Percentiles rank a stretch among this genome's conserved stretches.
Evolutionary conservation across 2,329 filamentous ascomycete genomes (phyloP).

Genomic region (Lasiodiplodia sp.): DNA sequence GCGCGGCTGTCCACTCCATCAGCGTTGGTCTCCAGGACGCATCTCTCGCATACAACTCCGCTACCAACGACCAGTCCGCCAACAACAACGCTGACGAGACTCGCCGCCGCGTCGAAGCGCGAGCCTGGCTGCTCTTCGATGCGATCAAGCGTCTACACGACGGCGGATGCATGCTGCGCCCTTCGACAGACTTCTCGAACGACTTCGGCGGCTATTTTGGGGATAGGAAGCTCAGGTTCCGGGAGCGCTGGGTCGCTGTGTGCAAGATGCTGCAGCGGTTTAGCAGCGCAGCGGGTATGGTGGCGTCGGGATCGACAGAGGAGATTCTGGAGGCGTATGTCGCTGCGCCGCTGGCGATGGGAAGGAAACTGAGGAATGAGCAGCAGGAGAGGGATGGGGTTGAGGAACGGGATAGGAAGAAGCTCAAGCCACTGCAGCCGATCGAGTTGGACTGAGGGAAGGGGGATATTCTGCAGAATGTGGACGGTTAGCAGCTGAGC

Average conservation of each 20-base stretch:
- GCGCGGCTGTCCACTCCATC: not conserved
- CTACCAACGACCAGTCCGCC: too few species aligned
- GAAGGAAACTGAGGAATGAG: too few species aligned
- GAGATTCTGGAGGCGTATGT: not conserved
- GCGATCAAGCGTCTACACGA: not conserved
- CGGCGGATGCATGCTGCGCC: not conserved
- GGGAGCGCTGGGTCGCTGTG: not conserved
- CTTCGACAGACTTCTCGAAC: not conserved
- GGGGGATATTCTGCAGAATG: too few species aligned
- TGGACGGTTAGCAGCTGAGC: too few species aligned
- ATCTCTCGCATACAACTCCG: too few species aligned
- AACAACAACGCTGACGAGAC: not conserved
- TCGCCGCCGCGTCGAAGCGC: not conserved
- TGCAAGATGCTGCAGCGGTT: not conserved
- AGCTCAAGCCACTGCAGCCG: too few species aligned
- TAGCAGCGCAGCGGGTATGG: not conserved
- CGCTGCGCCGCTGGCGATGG: not conserved
- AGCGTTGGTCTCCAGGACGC: not conserved
- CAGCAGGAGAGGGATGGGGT: too few species aligned
- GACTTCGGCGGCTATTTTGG: not conserved
- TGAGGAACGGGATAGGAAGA: too few species aligned
- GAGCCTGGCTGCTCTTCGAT: slow-evolving; percentile 2
- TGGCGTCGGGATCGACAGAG: not conserved
- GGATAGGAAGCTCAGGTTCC: not conserved
- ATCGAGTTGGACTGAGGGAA: too few species aligned